A percentile compares a stretch with the other conserved stretches of the same genome.
phyloP scores from a whole-genome alignment of 2,329 filamentous ascomycete species.

The Aspergillus ibericus region DNA sequence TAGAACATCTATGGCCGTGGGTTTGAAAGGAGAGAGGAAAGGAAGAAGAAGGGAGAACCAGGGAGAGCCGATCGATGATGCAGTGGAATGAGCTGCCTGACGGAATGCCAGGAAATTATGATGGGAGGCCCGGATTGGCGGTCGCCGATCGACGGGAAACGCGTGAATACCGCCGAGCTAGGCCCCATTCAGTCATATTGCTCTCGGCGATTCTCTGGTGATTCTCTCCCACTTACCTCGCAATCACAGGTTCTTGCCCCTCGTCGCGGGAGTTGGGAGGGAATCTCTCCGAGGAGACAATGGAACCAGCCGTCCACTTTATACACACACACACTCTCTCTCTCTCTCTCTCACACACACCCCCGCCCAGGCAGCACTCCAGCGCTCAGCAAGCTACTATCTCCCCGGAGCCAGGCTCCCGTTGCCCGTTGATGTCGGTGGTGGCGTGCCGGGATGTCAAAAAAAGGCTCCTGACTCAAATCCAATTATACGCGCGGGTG shows the following conservation, averaged over 20 bases:
- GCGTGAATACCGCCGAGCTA: constrained; percentile 27
- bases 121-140: constrained; percentile 20
- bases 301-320: too few relatives aligned
- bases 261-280: too few relatives aligned
- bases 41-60: constrained; percentile 4
- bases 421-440: not conserved
- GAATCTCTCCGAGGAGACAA: too few relatives aligned
- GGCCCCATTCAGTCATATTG: constrained; percentile 31
- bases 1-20: constrained; percentile 14
- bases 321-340: not conserved
- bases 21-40: not conserved
- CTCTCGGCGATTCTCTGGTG: not conserved
- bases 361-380: too few relatives aligned
- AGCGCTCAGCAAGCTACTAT: too few relatives aligned
- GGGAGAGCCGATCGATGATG: constrained; percentile 13
- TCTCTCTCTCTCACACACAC: not conserved
- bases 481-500: not conserved
- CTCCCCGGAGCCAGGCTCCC: too few relatives aligned
- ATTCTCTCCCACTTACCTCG: not conserved
- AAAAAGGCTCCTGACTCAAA: not conserved
- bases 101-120: constrained; percentile 10
- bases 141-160: constrained; percentile 25
- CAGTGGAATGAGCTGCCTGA: constrained; percentile 2
- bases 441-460: not conserved
- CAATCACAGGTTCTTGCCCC: not conserved